Evolutionary conservation across 78 protist genomes (phyloP), one percentile per base, ranked within the genome.

Genomic region (Dictyostelium capitatum): DNA sequence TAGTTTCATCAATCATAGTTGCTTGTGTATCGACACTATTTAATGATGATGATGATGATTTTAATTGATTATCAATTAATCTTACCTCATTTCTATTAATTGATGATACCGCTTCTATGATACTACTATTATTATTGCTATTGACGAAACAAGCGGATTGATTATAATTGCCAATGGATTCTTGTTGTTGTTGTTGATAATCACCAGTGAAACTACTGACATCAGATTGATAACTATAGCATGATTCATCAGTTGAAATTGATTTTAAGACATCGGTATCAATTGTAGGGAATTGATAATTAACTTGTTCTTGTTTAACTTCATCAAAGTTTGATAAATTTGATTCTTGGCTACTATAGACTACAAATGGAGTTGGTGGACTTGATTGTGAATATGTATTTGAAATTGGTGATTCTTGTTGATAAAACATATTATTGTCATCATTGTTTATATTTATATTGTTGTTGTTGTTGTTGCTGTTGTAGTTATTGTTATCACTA

Each of bases 191-290:
- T 37, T 37, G 43, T 37, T 37, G 43, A 37, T 37, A 37, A 37
- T 37, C 43, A 37, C 43, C 43, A 37, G 43, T 37, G 2, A 37
- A 62, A 23, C 70, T 62, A 46, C 46, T 12, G 14, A 30, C 78
- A 70, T 41, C 78, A 41, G 78, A 70, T 37, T 50, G 78, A 70
- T 70, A 70, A 70, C 78, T 70, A 70, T 70, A 41, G 19, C 46
- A 70, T n/a, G 54, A 30, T 70, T 28, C 46, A 19, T 70, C 32
- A 25, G 78, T 70, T 32, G 78, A 41, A 70, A 70, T 28, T 70
- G 78, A 32, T 6, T 70, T 15, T 3, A 70, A 23, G 19, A 70
- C 14, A 37, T 70, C 78, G 6, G 78, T 11, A 41, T 70, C 78
- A 70, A 70, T 70, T 15, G 32, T 70, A 32, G 78, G 78, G 32